Percentiles rank a stretch among this genome's conserved stretches.
phyloP scores from a whole-genome alignment of 305 asterid species.

The Fraxinus dipetala region DNA sequence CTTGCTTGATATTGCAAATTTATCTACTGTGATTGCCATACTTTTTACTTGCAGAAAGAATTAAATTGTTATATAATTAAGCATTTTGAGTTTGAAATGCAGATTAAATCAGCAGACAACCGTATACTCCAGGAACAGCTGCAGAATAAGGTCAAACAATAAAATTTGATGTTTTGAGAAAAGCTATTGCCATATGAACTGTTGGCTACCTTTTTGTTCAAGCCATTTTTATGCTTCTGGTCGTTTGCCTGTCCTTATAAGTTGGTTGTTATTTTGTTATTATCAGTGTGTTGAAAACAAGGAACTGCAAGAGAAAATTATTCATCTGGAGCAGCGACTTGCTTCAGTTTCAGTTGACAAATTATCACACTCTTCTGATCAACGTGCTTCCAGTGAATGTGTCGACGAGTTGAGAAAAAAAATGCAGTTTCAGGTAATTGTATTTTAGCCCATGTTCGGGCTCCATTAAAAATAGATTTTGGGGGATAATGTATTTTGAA shows the following conservation, averaged over 20 bases:
- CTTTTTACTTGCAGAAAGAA: background rate
- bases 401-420: slow-evolving; percentile 64
- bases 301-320: slow-evolving; percentile 64
- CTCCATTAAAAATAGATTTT: background rate
- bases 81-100: slow-evolving; percentile 39
- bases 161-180: background rate
- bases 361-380: slow-evolving; percentile 37
- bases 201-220: background rate
- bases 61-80: slow-evolving; percentile 16
- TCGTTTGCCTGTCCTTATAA: slow-evolving; percentile 9
- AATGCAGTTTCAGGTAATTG: slow-evolving; percentile 68
- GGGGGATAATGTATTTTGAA: background rate
- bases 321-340: slow-evolving; percentile 65
- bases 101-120: slow-evolving; percentile 94
- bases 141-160: slow-evolving; percentile 63
- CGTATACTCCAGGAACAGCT: slow-evolving; percentile 94
- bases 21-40: slow-evolving; percentile 23
- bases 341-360: slow-evolving; percentile 45
- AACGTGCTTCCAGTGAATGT: slow-evolving; percentile 55
- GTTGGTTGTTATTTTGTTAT: slow-evolving; percentile 25
- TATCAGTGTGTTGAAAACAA: slow-evolving; percentile 69
- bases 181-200: background rate
- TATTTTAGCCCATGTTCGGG: background rate
- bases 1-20: slow-evolving; percentile 8
- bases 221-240: slow-evolving; percentile 8